phyloP scores from a whole-genome alignment of 2,329 filamentous ascomycete genomes.

The Epichloe bromicola region DNA sequence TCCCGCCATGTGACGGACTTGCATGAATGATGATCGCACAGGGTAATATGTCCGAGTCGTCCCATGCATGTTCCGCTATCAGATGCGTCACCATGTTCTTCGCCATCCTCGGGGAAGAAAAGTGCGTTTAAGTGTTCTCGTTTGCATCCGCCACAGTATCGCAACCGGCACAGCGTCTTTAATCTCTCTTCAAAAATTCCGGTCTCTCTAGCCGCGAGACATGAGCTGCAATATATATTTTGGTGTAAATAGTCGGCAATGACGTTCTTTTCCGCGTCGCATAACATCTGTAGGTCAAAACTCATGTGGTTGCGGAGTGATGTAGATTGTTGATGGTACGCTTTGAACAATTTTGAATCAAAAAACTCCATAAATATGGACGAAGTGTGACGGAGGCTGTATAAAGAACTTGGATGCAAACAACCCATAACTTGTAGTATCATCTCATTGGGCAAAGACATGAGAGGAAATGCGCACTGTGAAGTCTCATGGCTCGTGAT shows the following conservation, averaged over 20 bases:
- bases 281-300: neutral
- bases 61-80: neutral
- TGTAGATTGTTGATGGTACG: neutral
- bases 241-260: neutral
- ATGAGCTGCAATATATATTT: neutral
- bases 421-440: neutral
- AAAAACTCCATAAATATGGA: neutral
- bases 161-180: neutral
- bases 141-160: neutral
- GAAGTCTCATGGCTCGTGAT: too few relatives aligned
- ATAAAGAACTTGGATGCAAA: neutral
- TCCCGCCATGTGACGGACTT: neutral
- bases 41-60: neutral
- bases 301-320: neutral
- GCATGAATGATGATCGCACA: constrained; percentile 1
- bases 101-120: neutral
- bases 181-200: neutral
- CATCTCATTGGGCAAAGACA: neutral
- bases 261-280: neutral
- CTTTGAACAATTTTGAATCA: neutral
- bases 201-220: neutral
- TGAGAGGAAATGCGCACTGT: neutral
- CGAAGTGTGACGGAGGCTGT: neutral
- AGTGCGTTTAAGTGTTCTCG: neutral
- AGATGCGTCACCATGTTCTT: neutral